These are phyloP conservation scores for Stephanodiscus triporus DNA, from an alignment of 108 stramenopile genomes.

Conservation along the genomic window DNA sequence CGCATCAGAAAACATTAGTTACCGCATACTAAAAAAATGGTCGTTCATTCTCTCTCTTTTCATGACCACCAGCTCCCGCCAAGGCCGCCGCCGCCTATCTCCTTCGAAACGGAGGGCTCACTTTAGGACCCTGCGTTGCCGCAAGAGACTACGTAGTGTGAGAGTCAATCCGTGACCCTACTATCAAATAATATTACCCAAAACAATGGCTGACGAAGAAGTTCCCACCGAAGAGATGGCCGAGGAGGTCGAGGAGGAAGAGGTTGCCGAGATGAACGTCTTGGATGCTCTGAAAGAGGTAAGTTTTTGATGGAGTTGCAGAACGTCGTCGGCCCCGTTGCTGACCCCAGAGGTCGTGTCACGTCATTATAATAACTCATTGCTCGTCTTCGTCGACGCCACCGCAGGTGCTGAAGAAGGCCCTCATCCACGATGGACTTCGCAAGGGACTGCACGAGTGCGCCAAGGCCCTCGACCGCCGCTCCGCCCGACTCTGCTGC, in stretches of 20 bases:
- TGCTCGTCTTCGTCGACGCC: not conserved
- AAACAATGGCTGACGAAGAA: constrained; percentile 83
- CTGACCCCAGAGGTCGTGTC: not conserved
- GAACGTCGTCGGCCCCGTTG: not conserved
- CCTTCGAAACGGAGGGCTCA: constrained; percentile 27
- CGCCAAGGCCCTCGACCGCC: constrained; percentile 97
- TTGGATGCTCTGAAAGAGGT: constrained; percentile 97
- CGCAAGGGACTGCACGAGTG: constrained; percentile 99
- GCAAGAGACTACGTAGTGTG: constrained; percentile 66
- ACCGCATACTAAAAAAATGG: too few relatives aligned
- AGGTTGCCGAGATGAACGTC: constrained; percentile 95
- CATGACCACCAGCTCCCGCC: too few relatives aligned
- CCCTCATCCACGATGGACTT: constrained; percentile 97
- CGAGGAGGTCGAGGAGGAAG: constrained; percentile 65
- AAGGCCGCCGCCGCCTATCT: too few relatives aligned
- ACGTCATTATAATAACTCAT: constrained; percentile 1
- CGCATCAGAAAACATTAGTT: too few relatives aligned
- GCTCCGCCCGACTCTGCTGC: constrained; percentile 97
- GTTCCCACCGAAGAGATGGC: constrained; percentile 74
- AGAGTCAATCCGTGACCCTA: constrained; percentile 63
- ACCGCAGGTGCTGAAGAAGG: constrained; percentile 93
- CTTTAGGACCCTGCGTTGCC: constrained; percentile 84
- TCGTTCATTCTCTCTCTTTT: too few relatives aligned
- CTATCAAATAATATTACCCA: constrained; percentile 19
- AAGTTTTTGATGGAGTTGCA: constrained; percentile 36